Evolutionary conservation across 805 yeast genomes (phyloP).

Genomic region (Zygotorulaspora chibaensis): DNA sequence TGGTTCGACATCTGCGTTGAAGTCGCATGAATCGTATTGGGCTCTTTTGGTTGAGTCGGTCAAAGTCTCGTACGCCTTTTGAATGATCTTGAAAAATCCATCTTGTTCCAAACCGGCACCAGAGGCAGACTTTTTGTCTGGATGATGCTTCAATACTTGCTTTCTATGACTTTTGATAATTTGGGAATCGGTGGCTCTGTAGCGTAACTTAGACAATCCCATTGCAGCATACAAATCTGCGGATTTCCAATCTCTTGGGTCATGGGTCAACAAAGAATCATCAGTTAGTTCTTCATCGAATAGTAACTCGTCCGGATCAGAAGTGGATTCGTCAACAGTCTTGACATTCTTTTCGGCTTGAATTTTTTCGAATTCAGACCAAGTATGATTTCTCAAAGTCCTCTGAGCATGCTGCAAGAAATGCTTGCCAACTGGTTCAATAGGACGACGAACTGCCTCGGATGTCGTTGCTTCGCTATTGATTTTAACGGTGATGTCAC

Average conservation of each 20-base stretch:
- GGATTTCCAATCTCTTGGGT: slow-evolving; percentile 97
- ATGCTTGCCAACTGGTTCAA: slow-evolving; percentile 95
- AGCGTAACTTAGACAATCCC: slow-evolving; percentile 88
- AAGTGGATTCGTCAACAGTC: slow-evolving; percentile 54
- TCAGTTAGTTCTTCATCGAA: slow-evolving; percentile 58
- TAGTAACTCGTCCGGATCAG: slow-evolving; percentile 53
- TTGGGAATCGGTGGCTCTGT: slow-evolving; percentile 87
- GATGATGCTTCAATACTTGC: slow-evolving; percentile 95
- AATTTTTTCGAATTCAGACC: slow-evolving; percentile 94
- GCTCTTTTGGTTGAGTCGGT: slow-evolving; percentile 81
- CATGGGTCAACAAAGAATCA: slow-evolving; percentile 75
- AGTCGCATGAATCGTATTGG: slow-evolving; percentile 95
- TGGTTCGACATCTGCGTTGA: slow-evolving; percentile 76
- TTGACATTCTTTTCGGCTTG: slow-evolving; percentile 87
- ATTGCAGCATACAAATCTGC: slow-evolving; percentile 95
- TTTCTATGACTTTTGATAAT: slow-evolving; percentile 95
- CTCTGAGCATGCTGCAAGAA: slow-evolving; percentile 96
- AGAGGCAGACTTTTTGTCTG: slow-evolving; percentile 92
- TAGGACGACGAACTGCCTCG: slow-evolving; percentile 67
- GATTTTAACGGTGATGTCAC: slow-evolving; percentile 50
- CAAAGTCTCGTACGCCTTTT: slow-evolving; percentile 90
- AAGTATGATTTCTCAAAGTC: slow-evolving; percentile 92
- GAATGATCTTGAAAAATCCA: slow-evolving; percentile 96
- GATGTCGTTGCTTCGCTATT: slow-evolving; percentile 48
- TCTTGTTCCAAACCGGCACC: slow-evolving; percentile 85